Base-by-base conservation (phyloP, 192 early-diverging fungal genomes). In the Coemansia brasiliensis region DNA sequence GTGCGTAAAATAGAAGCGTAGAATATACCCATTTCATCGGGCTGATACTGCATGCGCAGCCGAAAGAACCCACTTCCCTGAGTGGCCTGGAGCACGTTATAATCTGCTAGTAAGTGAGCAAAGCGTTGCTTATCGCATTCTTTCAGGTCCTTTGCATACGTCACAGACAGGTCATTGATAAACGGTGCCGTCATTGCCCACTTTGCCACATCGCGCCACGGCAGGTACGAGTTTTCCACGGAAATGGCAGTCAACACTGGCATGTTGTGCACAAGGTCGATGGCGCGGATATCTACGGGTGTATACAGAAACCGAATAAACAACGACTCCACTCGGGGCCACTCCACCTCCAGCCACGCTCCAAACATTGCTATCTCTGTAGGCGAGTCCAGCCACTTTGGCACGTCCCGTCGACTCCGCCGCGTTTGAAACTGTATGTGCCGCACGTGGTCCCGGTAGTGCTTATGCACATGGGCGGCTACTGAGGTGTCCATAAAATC, bases 221-320 rank as follows among this genome's bases (percentile, higher is more conserved):
- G 69, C 58, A 79, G 27, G 45, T 79, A 72, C 43, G 75, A 79
- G 69, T 79, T 79, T n/a, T 79, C 75, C n/a, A 79, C 75, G 0
- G 54, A 16, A 8, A 79, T 45, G 6, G 57, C 39, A 4, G 49
- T 38, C 50, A 79, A 53, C 15, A 12, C 13, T 21, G 75, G 69
- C 75, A 79, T 72, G 65, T 67, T 72, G 49, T 59, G 69, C 11
- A 50, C 58, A 4, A 79, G 48, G 42, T 79, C 75, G 43, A 79
- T 65, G 25, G 69, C 71, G 11, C 75, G 69, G 25, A 79, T 60
- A 38, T 79, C 75, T 11, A 79, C 75, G 2, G 75, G 69, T 35
- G 69, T 79, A 29, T 52, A 79, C 54, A 79, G 61, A 52, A 79
- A 79, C 3, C 75, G 61, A n/a, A 79, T 29, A 13, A 70, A 72